These are phyloP conservation scores for Sutorius australiensis DNA, from an alignment of 768 basidiomycete species.

Conservation along the genomic window DNA sequence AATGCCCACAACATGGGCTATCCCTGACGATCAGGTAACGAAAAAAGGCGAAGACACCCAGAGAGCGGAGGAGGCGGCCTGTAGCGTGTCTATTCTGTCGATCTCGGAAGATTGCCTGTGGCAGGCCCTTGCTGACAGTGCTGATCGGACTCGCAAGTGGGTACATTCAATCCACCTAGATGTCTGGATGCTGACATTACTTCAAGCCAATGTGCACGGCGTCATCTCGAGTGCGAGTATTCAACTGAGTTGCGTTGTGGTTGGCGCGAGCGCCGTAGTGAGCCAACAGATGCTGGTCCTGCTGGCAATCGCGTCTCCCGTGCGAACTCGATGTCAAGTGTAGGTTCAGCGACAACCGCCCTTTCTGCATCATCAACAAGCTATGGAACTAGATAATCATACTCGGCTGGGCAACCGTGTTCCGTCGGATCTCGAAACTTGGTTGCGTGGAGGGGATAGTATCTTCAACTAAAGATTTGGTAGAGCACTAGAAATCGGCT, in stretches of 20 bases:
- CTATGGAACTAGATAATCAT: too few relatives aligned
- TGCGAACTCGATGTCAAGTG: conserved; percentile 19
- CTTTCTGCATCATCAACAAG: conserved; percentile 21
- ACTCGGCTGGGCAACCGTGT: too few relatives aligned
- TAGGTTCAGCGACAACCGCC: conserved; percentile 11
- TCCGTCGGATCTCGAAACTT: too few relatives aligned
- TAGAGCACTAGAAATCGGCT: too few relatives aligned
- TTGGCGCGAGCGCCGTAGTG: conserved; percentile 40
- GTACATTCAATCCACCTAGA: conserved; percentile 14
- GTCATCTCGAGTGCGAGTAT: conserved; percentile 43
- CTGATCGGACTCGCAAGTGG: conserved; percentile 45
- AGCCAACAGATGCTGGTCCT: conserved; percentile 25
- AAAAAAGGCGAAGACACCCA: conserved; percentile 33
- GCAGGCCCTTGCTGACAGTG: conserved; percentile 37
- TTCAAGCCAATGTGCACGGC: conserved; percentile 44
- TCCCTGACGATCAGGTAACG: conserved; percentile 31
- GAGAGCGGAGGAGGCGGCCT: conserved; percentile 42
- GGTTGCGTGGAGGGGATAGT: too few relatives aligned
- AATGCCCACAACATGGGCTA: conserved; percentile 29
- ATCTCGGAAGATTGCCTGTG: conserved; percentile 50
- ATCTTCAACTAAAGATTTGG: too few relatives aligned
- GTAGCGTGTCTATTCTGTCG: conserved; percentile 48
- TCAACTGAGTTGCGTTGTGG: conserved; percentile 48
- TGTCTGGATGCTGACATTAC: conserved; percentile 17
- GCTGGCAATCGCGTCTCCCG: conserved; percentile 15